Base-by-base conservation (phyloP, 306 rosid genomes). In the Rosa multiflora region DNA sequence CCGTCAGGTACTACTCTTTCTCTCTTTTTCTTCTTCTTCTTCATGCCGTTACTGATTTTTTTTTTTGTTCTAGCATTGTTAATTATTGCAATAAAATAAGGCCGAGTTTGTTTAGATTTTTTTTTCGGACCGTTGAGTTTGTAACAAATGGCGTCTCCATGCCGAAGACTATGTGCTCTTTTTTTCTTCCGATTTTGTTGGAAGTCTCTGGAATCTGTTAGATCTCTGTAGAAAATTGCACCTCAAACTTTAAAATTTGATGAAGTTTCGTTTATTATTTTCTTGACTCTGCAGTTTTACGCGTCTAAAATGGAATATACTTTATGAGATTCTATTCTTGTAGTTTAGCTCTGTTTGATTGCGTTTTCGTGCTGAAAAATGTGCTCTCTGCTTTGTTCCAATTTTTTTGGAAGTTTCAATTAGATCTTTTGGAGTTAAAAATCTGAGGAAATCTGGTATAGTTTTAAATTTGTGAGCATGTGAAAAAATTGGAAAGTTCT, bases 1-100 rank as follows among this genome's bases (percentile, higher is more conserved):
- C 97, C 76, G 84, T 91, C 59, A 83, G 98, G 99, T 95, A 87
- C 62, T 69, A 0, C 49, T 20, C 32, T 73, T 52, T 58, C 21
- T 43, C 51, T 39, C 32, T n/a, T n/a, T n/a, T n/a, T n/a, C n/a
- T 20, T 10, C 18, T 20, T 43, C 32, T 1, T 49, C n/a, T 20
- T 69, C 4, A 29, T 4, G 46, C 23, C 20, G 13, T 67, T 1
- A 8, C 42, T 20, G 17, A 70, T 8, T 46, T 73, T 18, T 5
- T 29, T 11, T 4, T 55, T 14, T 0, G 44, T 12, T 64, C 5
- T 14, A 10, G 23, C 14, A 61, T 37, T 21, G 39, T 10, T 23
- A 1, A 68, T 68, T 70, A 68, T 68, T 70, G 56, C 20, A 46
- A 46, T 44, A 0, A 13, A 61, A 44, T 17, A 40, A 6, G 67